These are phyloP conservation scores for Aegilops speltoides DNA, from an alignment of 176 grass and related monocot genomes.

Conservation along the genomic window DNA sequence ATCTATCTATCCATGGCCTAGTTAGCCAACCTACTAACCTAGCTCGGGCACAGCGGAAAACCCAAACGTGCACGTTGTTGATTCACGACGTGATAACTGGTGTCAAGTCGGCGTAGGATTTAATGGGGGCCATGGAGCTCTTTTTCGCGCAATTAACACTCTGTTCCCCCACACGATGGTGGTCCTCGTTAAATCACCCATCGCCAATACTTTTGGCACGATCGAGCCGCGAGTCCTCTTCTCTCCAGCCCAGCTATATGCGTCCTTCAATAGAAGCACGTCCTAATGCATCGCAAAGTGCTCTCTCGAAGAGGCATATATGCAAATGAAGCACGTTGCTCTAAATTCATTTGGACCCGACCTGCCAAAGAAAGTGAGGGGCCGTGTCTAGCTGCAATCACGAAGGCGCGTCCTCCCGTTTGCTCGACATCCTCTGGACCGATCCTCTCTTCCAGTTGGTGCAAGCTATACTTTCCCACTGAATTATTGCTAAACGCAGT, in stretches of 20 bases:
- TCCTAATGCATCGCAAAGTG: background rate
- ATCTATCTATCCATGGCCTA: background rate
- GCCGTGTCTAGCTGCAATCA: background rate
- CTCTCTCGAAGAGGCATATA: background rate
- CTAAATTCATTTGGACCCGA: background rate
- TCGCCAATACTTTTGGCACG: background rate
- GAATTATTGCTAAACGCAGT: background rate
- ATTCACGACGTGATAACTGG: background rate
- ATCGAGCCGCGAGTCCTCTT: conserved; percentile 2
- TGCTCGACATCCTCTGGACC: background rate
- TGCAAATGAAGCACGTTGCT: background rate
- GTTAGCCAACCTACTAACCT: background rate
- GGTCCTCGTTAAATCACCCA: background rate
- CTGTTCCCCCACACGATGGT: background rate
- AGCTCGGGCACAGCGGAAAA: background rate
- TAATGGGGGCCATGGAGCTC: conserved; percentile 21
- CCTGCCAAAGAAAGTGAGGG: background rate
- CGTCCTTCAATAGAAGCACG: background rate
- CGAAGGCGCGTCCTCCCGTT: background rate
- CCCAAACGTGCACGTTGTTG: conserved; percentile 23
- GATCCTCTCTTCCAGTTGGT: background rate
- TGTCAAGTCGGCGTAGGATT: background rate
- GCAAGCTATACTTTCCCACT: background rate
- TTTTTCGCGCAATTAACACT: background rate
- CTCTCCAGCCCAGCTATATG: background rate